A percentile compares a stretch with the other conserved stretches of the same genome.
Evolutionary conservation across 2,329 filamentous ascomycete species (phyloP).

Genomic region (Colletotrichum zoysiae): DNA sequence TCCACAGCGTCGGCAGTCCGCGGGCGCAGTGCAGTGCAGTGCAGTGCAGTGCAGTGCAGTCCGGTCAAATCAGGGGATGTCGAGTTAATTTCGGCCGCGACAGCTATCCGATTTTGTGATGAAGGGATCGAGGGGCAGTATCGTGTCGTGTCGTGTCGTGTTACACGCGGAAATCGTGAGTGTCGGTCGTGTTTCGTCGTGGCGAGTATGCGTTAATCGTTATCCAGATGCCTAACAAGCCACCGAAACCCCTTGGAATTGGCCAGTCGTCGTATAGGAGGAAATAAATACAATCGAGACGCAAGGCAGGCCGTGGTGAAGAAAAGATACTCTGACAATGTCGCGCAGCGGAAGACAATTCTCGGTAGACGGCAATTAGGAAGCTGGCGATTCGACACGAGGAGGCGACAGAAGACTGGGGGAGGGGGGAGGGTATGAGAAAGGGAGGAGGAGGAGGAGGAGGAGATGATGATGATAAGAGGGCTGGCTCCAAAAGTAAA

Average conservation of each 20-base stretch:
- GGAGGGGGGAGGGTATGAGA: background rate
- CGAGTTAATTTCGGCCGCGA: background rate
- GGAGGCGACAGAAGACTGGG: background rate
- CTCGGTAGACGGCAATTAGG: background rate
- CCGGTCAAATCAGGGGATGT: background rate
- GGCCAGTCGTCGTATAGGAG: background rate
- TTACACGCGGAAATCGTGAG: background rate
- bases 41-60: background rate
- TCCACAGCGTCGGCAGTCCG: background rate
- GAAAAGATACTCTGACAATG: background rate
- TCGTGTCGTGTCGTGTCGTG: background rate
- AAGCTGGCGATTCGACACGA: conserved; percentile 13
- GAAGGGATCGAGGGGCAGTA: background rate
- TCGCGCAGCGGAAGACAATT: conserved; percentile 1
- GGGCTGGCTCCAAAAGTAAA: background rate
- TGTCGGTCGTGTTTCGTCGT: conserved; percentile 8
- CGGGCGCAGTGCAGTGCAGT: background rate
- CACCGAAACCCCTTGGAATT: background rate
- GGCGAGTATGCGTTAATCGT: background rate
- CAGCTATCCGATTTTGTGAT: too few species aligned
- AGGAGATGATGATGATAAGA: conserved; percentile 3
- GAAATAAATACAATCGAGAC: background rate
- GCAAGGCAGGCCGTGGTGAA: background rate
- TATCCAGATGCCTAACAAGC: background rate
- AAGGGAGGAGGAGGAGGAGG: background rate